A percentile compares a stretch with the other conserved stretches of the same genome.
Evolutionary conservation across 1,139 yeast genomes (phyloP).

Genomic region (Suhomyces terraborum): DNA sequence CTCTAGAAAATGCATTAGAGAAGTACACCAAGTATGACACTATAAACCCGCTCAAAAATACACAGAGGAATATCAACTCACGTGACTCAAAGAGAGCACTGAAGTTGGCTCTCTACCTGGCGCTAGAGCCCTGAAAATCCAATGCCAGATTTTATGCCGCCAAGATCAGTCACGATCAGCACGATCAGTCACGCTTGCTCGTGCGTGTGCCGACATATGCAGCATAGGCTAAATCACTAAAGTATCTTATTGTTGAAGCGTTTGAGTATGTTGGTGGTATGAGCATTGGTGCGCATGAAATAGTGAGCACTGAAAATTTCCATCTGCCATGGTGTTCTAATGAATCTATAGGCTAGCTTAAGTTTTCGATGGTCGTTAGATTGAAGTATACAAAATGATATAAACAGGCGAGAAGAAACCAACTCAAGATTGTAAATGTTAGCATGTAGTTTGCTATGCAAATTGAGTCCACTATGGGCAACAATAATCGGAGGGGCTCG

Average conservation of each 20-base stretch:
- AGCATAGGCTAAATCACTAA: neutral
- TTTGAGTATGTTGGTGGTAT: neutral
- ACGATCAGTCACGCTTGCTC: neutral
- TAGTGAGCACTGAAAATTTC: neutral
- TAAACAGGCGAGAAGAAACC: constrained; percentile 4
- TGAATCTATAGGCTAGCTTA: too few relatives aligned
- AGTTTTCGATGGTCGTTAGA: constrained; percentile 1
- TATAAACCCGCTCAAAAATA: too few relatives aligned
- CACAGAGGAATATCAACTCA: too few relatives aligned
- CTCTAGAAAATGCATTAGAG: too few relatives aligned
- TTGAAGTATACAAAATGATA: constrained; percentile 7
- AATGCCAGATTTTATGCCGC: neutral
- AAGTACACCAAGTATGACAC: too few relatives aligned
- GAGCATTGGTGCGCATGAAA: constrained; percentile 2
- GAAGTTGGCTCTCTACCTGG: too few relatives aligned
- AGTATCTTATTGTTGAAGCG: neutral
- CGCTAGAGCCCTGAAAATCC: neutral
- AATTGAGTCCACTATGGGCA: neutral
- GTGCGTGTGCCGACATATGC: neutral
- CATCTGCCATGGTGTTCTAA: too few relatives aligned
- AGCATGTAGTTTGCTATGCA: constrained; percentile 4
- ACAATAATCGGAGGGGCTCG: neutral
- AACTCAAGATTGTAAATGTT: constrained; percentile 4
- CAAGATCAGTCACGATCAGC: too few relatives aligned
- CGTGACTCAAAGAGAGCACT: too few relatives aligned